phyloP scores from a whole-genome alignment of 495 filamentous ascomycete species.

The Glarea lozoyensis region DNA sequence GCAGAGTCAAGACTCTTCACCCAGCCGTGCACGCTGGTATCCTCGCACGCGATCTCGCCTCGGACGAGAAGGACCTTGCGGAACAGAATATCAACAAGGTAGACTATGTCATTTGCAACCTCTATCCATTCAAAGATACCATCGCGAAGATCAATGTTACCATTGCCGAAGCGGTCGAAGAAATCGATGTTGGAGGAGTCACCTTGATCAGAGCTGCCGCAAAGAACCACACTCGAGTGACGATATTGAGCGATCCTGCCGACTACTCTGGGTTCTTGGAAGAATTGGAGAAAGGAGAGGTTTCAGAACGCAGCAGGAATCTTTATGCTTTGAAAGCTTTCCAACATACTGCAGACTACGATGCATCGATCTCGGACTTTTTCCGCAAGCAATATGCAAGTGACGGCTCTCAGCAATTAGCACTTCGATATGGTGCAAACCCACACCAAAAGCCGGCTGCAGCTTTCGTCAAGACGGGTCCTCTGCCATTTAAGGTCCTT shows the following conservation, averaged over 20 bases:
- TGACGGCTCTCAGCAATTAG: conserved; percentile 70
- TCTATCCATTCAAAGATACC: conserved; percentile 98
- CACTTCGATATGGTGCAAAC: conserved; percentile 91
- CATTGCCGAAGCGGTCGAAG: conserved; percentile 90
- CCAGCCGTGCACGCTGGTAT: conserved; percentile 90
- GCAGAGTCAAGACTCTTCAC: conserved; percentile 95
- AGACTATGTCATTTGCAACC: conserved; percentile 96
- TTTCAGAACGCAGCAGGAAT: conserved; percentile 73
- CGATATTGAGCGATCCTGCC: conserved; percentile 83
- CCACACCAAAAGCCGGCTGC: conserved; percentile 95
- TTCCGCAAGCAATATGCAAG: conserved; percentile 94
- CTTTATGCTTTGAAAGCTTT: conserved; percentile 92
- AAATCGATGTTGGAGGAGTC: conserved; percentile 96
- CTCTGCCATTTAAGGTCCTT: conserved; percentile 95
- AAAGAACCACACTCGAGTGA: conserved; percentile 93
- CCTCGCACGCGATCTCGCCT: conserved; percentile 81
- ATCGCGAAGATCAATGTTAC: conserved; percentile 95
- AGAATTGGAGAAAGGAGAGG: conserved; percentile 79
- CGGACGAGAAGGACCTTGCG: conserved; percentile 92
- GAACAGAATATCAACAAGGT: conserved; percentile 97
- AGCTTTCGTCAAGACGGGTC: conserved; percentile 60
- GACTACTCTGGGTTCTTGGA: conserved; percentile 92
- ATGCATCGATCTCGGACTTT: conserved; percentile 87
- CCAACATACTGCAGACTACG: conserved; percentile 97
- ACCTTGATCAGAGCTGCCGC: conserved; percentile 93